Percentiles rank a stretch among this genome's conserved stretches.
Evolutionary conservation across 1,284 basidiomycete species (phyloP).

Genomic region (Xerocomus nothofagi): DNA sequence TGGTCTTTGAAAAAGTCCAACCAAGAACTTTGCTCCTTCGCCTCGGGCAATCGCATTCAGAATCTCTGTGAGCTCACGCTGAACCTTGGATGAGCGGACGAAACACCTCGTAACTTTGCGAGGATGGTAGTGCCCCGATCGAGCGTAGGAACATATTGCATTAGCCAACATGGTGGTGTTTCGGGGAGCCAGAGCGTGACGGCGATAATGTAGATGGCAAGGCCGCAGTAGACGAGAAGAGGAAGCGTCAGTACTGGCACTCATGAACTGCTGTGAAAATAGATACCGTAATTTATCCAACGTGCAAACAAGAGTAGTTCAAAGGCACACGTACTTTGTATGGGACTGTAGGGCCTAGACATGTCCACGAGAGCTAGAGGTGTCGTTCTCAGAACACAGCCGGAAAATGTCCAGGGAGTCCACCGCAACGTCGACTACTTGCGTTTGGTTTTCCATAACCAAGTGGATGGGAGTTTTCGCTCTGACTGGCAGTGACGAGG

Average conservation of each 20-base stretch:
- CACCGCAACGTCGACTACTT: too few species aligned
- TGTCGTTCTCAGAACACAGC: too few species aligned
- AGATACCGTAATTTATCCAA: constrained; percentile 20
- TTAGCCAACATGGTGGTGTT: constrained; percentile 21
- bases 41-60: constrained; percentile 12
- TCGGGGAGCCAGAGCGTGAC: constrained; percentile 18
- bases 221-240: constrained; percentile 15
- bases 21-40: constrained; percentile 14
- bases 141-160: constrained; percentile 12
- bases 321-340: too few species aligned
- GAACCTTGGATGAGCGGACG: constrained; percentile 9
- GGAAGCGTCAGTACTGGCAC: constrained; percentile 21
- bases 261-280: constrained; percentile 14
- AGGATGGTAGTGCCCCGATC: constrained; percentile 14
- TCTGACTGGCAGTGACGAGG: too few species aligned
- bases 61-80: constrained; percentile 11
- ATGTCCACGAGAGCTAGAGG: too few species aligned
- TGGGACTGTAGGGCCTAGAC: too few species aligned
- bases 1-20: constrained; percentile 16
- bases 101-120: constrained; percentile 14
- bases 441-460: too few species aligned
- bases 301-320: constrained; percentile 16
- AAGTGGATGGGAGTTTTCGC: too few species aligned
- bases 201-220: constrained; percentile 15
- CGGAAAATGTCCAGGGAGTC: too few species aligned